Base-by-base conservation (phyloP, 495 filamentous ascomycete genomes). In the Cenococcum geophilum region DNA sequence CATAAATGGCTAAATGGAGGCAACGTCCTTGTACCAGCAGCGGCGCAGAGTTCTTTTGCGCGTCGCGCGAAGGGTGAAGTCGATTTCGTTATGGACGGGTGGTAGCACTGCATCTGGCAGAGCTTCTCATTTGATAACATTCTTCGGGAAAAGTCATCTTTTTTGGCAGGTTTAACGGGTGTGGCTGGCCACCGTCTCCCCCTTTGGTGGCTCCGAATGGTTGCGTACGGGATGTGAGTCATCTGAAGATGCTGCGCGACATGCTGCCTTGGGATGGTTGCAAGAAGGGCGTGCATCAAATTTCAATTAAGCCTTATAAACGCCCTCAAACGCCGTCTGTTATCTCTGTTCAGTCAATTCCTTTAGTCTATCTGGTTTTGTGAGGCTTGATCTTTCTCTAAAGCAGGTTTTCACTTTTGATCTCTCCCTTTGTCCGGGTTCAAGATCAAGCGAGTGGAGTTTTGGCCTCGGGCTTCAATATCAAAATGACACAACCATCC, bases 401-500 rank as follows among this genome's bases (percentile, higher is more conserved):
- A 32, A 8, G 6, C 49, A 14, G 21, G 25, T 32, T n/a, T 51
- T 52, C 21, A 25, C 18, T 18, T 52, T 32, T 6, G 3, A 32
- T 32, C 6, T 32, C 27, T 6, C 27, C 3, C 27, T 32, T 32
- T 6, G 27, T 32, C 27, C 27, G 6, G 6, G 2, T 32, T 6
- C 27, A 32, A 32, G 27, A 32, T 32, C 27, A 32, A 32, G 27
- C 27, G 27, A 32, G 27, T 32, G 27, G 27, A 3, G 27, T 32
- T 32, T 20, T 61, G 36, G 5, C 50, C 27, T 58, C 40, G 4
- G 18, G 25, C 10, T 50, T 23, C 14, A 25, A 21, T 51, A 25
- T 45, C 59, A 61, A 35, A 40, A 72, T 72, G 69, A 68, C 67
- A 14, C 64, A 72, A 50, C 69, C 69, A 36, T 60, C 58, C 11